A percentile compares a stretch with the other conserved stretches of the same genome.
These are phyloP conservation scores for Trichoderma sp. DNA, from an alignment of 2,329 filamentous ascomycete species.

Conservation along the genomic window DNA sequence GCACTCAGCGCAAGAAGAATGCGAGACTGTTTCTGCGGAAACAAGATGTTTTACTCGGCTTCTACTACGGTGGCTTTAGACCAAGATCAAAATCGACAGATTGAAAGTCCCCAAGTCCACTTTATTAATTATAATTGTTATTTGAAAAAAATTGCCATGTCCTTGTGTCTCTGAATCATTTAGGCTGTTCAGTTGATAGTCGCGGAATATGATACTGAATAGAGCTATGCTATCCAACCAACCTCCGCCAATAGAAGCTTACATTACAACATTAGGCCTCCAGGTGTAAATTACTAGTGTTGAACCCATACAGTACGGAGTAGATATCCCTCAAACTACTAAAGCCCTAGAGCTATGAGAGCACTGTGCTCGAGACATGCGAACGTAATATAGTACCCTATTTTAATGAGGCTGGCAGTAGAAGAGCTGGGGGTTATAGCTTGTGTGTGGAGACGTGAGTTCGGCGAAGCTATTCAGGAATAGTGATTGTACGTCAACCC, in stretches of 20 bases:
- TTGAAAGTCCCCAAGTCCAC: neutral
- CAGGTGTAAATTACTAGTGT: neutral
- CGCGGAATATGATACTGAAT: neutral
- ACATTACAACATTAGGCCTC: neutral
- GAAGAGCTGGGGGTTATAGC: neutral
- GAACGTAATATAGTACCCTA: neutral
- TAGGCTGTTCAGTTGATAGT: neutral
- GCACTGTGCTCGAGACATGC: neutral
- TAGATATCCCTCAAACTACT: neutral
- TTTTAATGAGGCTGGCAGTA: neutral
- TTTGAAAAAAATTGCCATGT: neutral
- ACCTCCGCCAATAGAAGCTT: neutral
- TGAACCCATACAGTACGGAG: neutral
- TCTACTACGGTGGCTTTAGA: no score
- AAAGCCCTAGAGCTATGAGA: neutral
- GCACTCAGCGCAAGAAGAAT: no score
- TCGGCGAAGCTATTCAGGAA: conserved; percentile 3
- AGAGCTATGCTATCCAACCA: neutral
- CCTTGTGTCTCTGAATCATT: neutral
- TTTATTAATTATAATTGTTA: neutral
- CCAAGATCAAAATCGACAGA: neutral
- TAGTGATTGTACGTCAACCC: conserved; percentile 1
- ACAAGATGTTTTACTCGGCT: no score
- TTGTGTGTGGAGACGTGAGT: neutral
- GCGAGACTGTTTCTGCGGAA: no score